phyloP scores from a whole-genome alignment of 169 alveolate genomes.

The Besnoitia besnoiti region DNA sequence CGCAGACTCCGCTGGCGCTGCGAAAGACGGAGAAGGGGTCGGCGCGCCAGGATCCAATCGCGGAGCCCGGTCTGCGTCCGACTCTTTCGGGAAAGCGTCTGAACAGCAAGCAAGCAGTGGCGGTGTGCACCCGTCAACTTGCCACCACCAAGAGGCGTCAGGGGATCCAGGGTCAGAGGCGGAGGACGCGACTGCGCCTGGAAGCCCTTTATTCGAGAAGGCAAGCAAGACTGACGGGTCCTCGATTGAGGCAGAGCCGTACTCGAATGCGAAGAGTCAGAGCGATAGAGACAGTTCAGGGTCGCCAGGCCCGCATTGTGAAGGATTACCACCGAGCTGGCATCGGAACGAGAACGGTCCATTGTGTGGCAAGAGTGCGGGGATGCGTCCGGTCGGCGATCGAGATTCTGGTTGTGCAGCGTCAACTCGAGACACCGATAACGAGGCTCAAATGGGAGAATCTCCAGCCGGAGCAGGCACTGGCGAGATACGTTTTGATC shows the following conservation, averaged over 20 bases:
- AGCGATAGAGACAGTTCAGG: neutral
- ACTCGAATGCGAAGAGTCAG: neutral
- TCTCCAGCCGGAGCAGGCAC: neutral
- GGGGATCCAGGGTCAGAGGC: neutral
- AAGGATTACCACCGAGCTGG: neutral
- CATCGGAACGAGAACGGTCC: neutral
- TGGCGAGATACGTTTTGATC: neutral
- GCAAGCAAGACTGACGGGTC: neutral
- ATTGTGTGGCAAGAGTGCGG: neutral
- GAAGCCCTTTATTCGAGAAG: neutral
- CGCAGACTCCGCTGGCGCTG: neutral
- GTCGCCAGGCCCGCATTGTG: neutral
- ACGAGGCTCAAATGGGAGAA: neutral
- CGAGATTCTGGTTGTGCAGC: neutral
- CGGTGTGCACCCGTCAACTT: neutral
- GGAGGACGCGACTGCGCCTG: neutral
- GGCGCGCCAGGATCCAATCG: neutral
- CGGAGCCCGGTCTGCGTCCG: neutral
- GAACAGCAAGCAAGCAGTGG: neutral
- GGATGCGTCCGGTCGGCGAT: neutral
- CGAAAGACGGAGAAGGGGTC: neutral
- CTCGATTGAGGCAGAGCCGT: neutral
- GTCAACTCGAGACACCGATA: neutral
- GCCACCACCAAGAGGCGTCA: neutral
- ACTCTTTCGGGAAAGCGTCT: neutral